Evolutionary conservation across 1,284 basidiomycete genomes (phyloP).

Genomic region (Peniophora sp.): DNA sequence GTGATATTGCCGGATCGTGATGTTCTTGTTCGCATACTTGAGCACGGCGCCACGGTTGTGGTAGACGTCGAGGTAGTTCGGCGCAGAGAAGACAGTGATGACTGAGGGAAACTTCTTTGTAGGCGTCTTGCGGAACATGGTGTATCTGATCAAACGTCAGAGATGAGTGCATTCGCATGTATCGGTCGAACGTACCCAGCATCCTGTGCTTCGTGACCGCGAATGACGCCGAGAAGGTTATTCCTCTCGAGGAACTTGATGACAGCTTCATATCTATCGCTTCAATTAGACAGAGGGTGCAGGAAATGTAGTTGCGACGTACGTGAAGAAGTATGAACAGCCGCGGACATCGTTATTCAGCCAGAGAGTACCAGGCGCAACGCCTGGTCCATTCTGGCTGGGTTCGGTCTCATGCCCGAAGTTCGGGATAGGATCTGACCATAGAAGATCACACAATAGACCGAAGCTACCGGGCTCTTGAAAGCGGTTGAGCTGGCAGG

Average conservation of each 20-base stretch:
- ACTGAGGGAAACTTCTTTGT: slow-evolving; percentile 90
- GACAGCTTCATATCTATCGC: slow-evolving; percentile 78
- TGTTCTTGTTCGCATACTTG: slow-evolving; percentile 97
- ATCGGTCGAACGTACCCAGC: slow-evolving; percentile 55
- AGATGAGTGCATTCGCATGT: slow-evolving; percentile 16
- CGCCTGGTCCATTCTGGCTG: slow-evolving; percentile 24
- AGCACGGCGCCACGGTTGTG: slow-evolving; percentile 94
- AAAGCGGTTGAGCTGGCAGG: slow-evolving; percentile 76
- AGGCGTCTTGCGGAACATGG: slow-evolving; percentile 91
- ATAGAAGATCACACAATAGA: slow-evolving; percentile 90
- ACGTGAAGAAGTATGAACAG: slow-evolving; percentile 95
- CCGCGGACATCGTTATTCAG: slow-evolving; percentile 88
- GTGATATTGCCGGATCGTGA: slow-evolving; percentile 97
- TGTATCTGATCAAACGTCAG: slow-evolving; percentile 60
- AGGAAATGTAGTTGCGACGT: slow-evolving; percentile 22
- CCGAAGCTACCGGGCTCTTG: slow-evolving; percentile 91
- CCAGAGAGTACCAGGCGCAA: slow-evolving; percentile 49
- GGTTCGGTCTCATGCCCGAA: slow-evolving; percentile 39
- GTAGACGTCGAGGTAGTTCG: slow-evolving; percentile 95
- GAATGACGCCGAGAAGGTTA: slow-evolving; percentile 85
- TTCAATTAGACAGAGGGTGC: neutral
- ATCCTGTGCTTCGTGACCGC: slow-evolving; percentile 97
- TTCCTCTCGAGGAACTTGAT: slow-evolving; percentile 94
- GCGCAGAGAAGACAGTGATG: slow-evolving; percentile 94
- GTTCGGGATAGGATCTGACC: slow-evolving; percentile 78